A percentile compares a stretch with the other conserved stretches of the same genome.
These are phyloP conservation scores for Mycena latifolia DNA, from an alignment of 768 basidiomycete genomes.

Conservation along the genomic window DNA sequence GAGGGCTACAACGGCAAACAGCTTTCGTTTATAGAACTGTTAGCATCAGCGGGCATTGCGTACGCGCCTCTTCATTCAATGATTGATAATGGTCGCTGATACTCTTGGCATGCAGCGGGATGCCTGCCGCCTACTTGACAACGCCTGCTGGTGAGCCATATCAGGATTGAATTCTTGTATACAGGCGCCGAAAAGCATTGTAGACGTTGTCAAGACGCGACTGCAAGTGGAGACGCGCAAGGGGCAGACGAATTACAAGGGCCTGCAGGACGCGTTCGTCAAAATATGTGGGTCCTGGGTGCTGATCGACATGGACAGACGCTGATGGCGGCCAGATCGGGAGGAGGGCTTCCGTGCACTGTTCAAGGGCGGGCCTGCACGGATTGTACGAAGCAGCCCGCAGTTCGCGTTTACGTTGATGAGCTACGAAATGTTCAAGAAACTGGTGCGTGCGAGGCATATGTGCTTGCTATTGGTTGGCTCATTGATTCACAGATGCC, in stretches of 20 bases:
- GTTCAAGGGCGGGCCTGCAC: constrained; percentile 93
- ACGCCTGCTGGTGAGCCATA: constrained; percentile 82
- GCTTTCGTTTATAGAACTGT: constrained; percentile 90
- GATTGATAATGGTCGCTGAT: constrained; percentile 45
- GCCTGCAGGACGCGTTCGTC: constrained; percentile 87
- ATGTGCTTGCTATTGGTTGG: constrained; percentile 1
- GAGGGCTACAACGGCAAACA: constrained; percentile 97
- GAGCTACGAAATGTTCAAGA: constrained; percentile 70
- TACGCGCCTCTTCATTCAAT: constrained; percentile 54
- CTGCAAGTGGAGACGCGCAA: constrained; percentile 93
- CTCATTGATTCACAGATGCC: constrained; percentile 52
- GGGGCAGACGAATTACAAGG: constrained; percentile 94
- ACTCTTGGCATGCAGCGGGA: constrained; percentile 73
- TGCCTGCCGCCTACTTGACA: constrained; percentile 96
- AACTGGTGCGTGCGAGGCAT: constrained; percentile 50
- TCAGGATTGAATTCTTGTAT: constrained; percentile 10
- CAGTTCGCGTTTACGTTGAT: constrained; percentile 96
- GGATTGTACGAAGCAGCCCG: constrained; percentile 88
- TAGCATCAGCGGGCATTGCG: constrained; percentile 86
- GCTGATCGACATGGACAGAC: constrained; percentile 31
- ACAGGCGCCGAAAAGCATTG: constrained; percentile 25
- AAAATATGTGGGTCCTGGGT: constrained; percentile 80
- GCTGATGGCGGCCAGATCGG: constrained; percentile 61
- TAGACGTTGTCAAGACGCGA: constrained; percentile 98
- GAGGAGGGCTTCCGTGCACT: constrained; percentile 93